Conservation (phyloP, 2,329 filamentous ascomycete genomes). For the Colletotrichum ledebouriae region DNA sequence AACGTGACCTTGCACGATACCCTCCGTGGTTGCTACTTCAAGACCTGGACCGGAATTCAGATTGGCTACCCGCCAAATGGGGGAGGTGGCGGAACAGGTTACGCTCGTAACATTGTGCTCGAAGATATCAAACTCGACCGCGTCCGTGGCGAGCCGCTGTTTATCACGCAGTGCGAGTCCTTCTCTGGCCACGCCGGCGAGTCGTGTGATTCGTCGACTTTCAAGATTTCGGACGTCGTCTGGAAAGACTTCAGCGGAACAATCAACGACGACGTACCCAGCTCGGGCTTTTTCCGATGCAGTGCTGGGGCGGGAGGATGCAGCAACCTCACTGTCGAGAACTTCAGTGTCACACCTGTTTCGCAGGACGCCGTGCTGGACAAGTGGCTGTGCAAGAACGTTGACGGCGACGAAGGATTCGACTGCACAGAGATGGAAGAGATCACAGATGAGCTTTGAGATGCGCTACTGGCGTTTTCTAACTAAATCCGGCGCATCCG, state of each 20-base stretch:
- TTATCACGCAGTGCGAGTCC: constrained; percentile 53
- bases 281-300: constrained; percentile 50
- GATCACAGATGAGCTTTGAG: constrained; percentile 23
- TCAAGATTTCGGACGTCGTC: constrained; percentile 48
- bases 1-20: constrained; percentile 63
- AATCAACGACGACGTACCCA: constrained; percentile 45
- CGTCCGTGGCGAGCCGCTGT: constrained; percentile 50
- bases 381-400: constrained; percentile 49
- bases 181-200: constrained; percentile 51
- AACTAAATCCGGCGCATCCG: constrained; percentile 28
- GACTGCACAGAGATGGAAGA: constrained; percentile 42
- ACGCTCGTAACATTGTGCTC: constrained; percentile 49
- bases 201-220: constrained; percentile 52
- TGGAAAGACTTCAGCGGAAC: constrained; percentile 50
- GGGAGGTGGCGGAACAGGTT: constrained; percentile 67
- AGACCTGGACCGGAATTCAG: constrained; percentile 69
- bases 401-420: constrained; percentile 46
- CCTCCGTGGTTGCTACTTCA: constrained; percentile 65
- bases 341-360: constrained; percentile 45
- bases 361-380: constrained; percentile 41
- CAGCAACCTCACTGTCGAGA: constrained; percentile 47
- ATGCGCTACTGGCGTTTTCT: not conserved
- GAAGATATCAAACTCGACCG: constrained; percentile 49
- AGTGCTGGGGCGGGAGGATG: constrained; percentile 51
- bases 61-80: constrained; percentile 69